phyloP scores from a whole-genome alignment of 257 asterid genomes.

The Craterostigma plantagineum region DNA sequence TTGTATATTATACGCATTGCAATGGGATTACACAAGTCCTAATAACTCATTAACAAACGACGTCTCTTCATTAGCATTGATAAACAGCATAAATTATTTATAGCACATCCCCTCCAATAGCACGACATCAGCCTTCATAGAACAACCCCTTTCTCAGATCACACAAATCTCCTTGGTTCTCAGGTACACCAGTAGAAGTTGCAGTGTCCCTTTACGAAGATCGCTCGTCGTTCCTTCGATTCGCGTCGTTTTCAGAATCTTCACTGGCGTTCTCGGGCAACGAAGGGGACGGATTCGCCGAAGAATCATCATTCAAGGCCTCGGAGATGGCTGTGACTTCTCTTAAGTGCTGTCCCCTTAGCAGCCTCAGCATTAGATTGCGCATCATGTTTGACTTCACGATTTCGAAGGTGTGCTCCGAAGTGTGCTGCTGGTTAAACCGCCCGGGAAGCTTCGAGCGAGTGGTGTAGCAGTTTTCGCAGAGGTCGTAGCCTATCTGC shows the following conservation, averaged over 20 bases:
- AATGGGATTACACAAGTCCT: no score
- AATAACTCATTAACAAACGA: no score
- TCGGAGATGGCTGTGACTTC: conserved; percentile 13
- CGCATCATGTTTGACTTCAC: conserved; percentile 10
- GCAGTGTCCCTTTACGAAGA: conserved; percentile 5
- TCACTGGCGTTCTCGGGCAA: conserved; percentile 5
- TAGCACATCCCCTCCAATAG: no score
- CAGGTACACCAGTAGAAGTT: no score
- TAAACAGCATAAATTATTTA: no score
- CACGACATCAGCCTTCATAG: no score
- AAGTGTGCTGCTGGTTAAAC: conserved; percentile 45
- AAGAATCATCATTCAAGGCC: conserved; percentile 5
- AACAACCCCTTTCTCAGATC: no score
- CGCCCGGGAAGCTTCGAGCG: conserved; percentile 36
- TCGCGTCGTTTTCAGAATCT: conserved; percentile 10
- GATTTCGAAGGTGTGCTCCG: conserved; percentile 34
- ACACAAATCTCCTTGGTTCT: no score
- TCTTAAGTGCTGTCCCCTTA: conserved; percentile 11
- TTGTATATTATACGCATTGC: no score
- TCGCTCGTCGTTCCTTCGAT: conserved; percentile 2
- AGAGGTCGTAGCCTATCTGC: conserved; percentile 28
- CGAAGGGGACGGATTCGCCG: conserved; percentile 5
- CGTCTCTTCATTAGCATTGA: no score
- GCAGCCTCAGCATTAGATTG: conserved; percentile 16
- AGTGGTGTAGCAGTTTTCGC: conserved; percentile 25